These are phyloP conservation scores for Beta macrorhiza DNA, from an alignment of 179 eudicot species.

Conservation along the genomic window DNA sequence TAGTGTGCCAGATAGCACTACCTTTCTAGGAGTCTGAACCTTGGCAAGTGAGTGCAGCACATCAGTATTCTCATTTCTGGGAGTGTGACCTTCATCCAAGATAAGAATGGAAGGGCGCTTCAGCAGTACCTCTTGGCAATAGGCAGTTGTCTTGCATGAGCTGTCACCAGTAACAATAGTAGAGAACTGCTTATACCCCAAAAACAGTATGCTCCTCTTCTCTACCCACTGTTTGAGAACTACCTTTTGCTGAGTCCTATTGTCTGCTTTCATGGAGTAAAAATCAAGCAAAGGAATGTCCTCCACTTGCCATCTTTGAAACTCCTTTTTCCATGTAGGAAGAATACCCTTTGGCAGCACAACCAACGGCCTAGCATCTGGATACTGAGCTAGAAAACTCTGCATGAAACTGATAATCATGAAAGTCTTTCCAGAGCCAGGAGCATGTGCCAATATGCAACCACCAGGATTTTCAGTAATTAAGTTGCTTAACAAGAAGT, in stretches of 20 bases:
- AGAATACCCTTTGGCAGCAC: conserved; percentile 83
- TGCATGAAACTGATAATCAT: conserved; percentile 95
- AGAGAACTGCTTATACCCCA: conserved; percentile 83
- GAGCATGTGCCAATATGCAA: conserved; percentile 95
- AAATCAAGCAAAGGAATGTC: conserved; percentile 69
- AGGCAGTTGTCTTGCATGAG: conserved; percentile 34
- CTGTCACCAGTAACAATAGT: conserved; percentile 59
- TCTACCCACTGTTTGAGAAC: conserved; percentile 70
- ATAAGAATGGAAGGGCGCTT: conserved; percentile 64
- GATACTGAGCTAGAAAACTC: conserved; percentile 77
- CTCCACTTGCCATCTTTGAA: conserved; percentile 87
- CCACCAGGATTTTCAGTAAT: conserved; percentile 84
- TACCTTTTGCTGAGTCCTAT: conserved; percentile 60
- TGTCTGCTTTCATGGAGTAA: conserved; percentile 80
- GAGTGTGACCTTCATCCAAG: conserved; percentile 92
- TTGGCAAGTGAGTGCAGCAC: conserved; percentile 62
- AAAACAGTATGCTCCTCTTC: conserved; percentile 63
- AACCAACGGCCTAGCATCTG: conserved; percentile 78
- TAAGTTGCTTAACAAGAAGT: conserved; percentile 78
- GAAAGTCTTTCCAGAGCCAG: conserved; percentile 95
- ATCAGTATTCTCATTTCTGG: conserved; percentile 81
- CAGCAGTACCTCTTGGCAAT: conserved; percentile 66
- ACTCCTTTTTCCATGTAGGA: conserved; percentile 84
- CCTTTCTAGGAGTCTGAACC: conserved; percentile 77
- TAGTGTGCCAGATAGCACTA: conserved; percentile 83